Percentiles rank a stretch among this genome's conserved stretches.
Evolutionary conservation across 805 yeast genomes (phyloP).

Genomic region (Candida methanosorbosa): DNA sequence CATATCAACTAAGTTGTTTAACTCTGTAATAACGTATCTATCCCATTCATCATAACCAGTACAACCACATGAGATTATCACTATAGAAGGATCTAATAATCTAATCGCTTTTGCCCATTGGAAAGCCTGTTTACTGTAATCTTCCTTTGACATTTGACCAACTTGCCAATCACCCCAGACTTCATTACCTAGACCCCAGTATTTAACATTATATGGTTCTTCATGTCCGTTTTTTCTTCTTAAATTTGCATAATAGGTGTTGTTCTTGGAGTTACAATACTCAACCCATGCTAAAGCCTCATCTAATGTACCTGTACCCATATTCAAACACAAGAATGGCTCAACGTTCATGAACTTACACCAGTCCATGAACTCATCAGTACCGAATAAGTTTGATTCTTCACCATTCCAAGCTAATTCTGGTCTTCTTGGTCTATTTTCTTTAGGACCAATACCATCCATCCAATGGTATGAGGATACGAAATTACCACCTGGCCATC

Average conservation of each 20-base stretch:
- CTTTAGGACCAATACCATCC: constrained; percentile 26
- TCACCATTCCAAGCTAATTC: constrained; percentile 27
- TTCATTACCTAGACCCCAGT: constrained; percentile 29
- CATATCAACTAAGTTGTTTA: constrained; percentile 18
- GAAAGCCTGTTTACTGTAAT: constrained; percentile 20
- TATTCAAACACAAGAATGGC: constrained; percentile 25
- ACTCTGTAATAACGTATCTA: constrained; percentile 16
- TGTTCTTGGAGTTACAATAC: constrained; percentile 22
- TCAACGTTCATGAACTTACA: constrained; percentile 21
- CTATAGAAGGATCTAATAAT: constrained; percentile 20
- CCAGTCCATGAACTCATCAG: constrained; percentile 28
- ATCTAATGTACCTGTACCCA: constrained; percentile 28
- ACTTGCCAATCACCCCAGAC: constrained; percentile 30
- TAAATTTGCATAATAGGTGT: constrained; percentile 26
- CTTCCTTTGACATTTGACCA: constrained; percentile 22
- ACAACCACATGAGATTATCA: constrained; percentile 23
- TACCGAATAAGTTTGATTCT: constrained; percentile 24
- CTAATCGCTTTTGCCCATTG: constrained; percentile 29
- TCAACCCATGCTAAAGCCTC: constrained; percentile 28
- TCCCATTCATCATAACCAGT: constrained; percentile 25
- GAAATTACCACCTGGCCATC: constrained; percentile 30
- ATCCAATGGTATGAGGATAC: constrained; percentile 26
- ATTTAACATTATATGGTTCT: constrained; percentile 26
- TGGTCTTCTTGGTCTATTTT: constrained; percentile 22
- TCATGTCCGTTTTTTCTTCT: constrained; percentile 25